phyloP scores from a whole-genome alignment of 257 asterid species.

The Plantago major region DNA sequence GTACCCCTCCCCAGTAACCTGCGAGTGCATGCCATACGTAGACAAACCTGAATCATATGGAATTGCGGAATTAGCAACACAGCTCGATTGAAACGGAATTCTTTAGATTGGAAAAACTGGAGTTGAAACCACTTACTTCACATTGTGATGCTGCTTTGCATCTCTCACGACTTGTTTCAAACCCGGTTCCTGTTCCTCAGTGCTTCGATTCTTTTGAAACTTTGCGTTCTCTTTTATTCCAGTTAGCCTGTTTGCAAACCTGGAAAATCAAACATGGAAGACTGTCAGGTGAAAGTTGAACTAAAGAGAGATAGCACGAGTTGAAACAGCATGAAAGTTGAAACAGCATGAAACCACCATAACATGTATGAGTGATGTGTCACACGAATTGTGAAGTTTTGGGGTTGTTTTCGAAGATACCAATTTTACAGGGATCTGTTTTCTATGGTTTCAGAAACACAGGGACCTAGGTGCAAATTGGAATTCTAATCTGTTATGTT shows the following conservation, averaged over 20 bases:
- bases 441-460: too few relatives aligned
- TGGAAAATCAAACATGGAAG: slow-evolving; percentile 31
- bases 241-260: slow-evolving; percentile 81
- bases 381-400: too few relatives aligned
- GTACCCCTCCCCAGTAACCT: slow-evolving; percentile 98
- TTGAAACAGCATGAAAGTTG: too few relatives aligned
- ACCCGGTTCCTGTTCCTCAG: slow-evolving; percentile 49
- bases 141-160: slow-evolving; percentile 57
- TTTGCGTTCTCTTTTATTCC: slow-evolving; percentile 86
- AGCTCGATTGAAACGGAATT: not conserved
- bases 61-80: not conserved
- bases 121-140: slow-evolving; percentile 44
- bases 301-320: too few relatives aligned
- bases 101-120: too few relatives aligned
- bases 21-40: slow-evolving; percentile 96
- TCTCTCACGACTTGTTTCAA: slow-evolving; percentile 66
- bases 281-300: not conserved
- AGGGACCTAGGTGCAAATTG: too few relatives aligned
- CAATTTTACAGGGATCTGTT: too few relatives aligned
- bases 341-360: not conserved
- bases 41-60: slow-evolving; percentile 41
- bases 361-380: too few relatives aligned
- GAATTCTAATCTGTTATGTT: too few relatives aligned
- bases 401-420: too few relatives aligned
- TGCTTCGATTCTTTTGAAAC: slow-evolving; percentile 51